Conservation (phyloP, 805 yeast genomes). For the Myxozyma neglecta region DNA sequence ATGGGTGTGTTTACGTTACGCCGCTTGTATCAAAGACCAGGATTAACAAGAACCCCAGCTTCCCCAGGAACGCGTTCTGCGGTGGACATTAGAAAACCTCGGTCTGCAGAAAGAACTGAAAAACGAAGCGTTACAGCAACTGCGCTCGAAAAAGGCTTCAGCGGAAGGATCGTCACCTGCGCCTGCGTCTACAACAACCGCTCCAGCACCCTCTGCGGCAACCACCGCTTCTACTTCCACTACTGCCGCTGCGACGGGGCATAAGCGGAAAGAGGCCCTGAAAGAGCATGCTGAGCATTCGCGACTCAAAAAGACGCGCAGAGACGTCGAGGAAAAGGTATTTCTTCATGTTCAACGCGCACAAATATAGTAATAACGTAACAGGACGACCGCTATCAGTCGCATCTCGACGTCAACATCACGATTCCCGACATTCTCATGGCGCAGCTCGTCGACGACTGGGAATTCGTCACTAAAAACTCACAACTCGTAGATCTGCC, state of each 20-base stretch:
- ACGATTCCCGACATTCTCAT: conserved; percentile 67
- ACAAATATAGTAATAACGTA: background rate
- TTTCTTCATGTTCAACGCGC: background rate
- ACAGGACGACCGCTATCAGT: conserved; percentile 21
- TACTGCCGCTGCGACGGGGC: background rate
- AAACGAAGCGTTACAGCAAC: conserved; percentile 44
- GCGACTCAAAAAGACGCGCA: conserved; percentile 20
- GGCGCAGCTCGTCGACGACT: conserved; percentile 77
- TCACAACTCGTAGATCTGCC: conserved; percentile 70
- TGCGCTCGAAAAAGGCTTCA: conserved; percentile 34
- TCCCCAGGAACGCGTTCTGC: conserved; percentile 62
- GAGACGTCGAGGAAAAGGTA: conserved; percentile 30
- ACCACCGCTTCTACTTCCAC: background rate
- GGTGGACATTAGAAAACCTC: conserved; percentile 66
- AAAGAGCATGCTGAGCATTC: conserved; percentile 17
- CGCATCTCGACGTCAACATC: conserved; percentile 53
- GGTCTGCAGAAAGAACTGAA: conserved; percentile 61
- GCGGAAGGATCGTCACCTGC: conserved; percentile 23
- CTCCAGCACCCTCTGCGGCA: background rate
- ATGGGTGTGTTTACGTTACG: conserved; percentile 58
- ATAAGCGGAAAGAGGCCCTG: conserved; percentile 30
- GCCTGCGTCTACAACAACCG: conserved; percentile 4
- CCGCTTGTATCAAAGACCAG: background rate
- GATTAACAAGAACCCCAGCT: conserved; percentile 8
- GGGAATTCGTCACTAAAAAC: conserved; percentile 88